A percentile compares a stretch with the other conserved stretches of the same genome.
phyloP scores from a whole-genome alignment of 2,329 filamentous ascomycete species.

The Podosphaera xanthii region DNA sequence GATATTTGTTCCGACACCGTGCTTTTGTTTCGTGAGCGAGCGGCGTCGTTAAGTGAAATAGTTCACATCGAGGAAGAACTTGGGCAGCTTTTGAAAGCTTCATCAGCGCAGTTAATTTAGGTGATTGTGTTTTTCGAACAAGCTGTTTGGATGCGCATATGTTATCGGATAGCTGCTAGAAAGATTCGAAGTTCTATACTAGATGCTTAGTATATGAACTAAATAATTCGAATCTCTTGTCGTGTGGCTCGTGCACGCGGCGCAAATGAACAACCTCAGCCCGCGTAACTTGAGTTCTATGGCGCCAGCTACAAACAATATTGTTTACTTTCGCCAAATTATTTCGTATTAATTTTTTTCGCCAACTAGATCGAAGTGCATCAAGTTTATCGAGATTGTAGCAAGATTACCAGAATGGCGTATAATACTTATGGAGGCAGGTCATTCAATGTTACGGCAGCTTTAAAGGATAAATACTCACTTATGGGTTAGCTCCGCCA shows the following conservation, averaged over 20 bases:
- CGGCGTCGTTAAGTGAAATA: constrained; percentile 10
- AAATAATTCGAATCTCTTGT: neutral
- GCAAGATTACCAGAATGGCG: constrained; percentile 10
- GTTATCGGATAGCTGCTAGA: too few relatives aligned
- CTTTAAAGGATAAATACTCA: too few relatives aligned
- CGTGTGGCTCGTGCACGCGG: constrained; percentile 3
- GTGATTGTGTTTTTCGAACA: too few relatives aligned
- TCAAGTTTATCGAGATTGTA: neutral
- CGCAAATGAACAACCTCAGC: constrained; percentile 4
- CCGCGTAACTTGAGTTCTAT: constrained; percentile 3
- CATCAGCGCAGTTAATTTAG: constrained; percentile 8
- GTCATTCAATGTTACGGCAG: constrained; percentile 1
- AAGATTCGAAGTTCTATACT: too few relatives aligned
- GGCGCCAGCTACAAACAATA: neutral
- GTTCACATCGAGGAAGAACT: constrained; percentile 13
- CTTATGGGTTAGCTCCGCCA: constrained; percentile 12
- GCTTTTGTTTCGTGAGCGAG: constrained; percentile 10
- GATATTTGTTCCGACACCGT: constrained; percentile 4
- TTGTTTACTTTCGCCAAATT: too few relatives aligned
- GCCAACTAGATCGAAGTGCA: neutral
- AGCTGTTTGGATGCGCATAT: too few relatives aligned
- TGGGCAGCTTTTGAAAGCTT: constrained; percentile 16
- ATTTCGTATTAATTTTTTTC: too few relatives aligned
- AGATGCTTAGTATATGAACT: too few relatives aligned
- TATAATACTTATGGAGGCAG: constrained; percentile 18